Conservation (phyloP, 2,329 filamentous ascomycete species). For the Neopestalotiopsis clavispora region DNA sequence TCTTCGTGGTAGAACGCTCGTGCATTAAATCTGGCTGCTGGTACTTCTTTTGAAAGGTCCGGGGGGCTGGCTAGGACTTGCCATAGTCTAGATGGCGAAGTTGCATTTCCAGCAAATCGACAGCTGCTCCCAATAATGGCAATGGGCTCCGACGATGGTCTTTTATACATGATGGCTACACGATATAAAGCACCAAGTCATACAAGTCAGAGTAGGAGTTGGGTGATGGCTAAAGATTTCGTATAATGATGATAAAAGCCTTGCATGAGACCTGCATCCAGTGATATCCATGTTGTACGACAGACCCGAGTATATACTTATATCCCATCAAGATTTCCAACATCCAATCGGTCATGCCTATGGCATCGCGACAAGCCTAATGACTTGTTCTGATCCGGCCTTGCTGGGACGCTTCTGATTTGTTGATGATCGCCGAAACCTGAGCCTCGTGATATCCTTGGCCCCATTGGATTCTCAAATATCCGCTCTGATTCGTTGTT, state of each 20-base stretch:
- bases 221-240: background rate
- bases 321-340: background rate
- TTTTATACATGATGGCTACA: constrained; percentile 25
- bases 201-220: background rate
- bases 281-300: background rate
- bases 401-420: constrained; percentile 5
- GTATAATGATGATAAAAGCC: background rate
- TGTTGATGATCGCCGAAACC: constrained; percentile 9
- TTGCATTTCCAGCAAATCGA: constrained; percentile 33
- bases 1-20: constrained; percentile 35
- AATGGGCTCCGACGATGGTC: constrained; percentile 29
- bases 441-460: background rate
- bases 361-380: background rate
- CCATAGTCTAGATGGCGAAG: constrained; percentile 33
- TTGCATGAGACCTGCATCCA: background rate
- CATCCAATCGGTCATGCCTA: background rate
- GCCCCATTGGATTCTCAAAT: background rate
- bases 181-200: background rate
- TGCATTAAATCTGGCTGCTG: constrained; percentile 30
- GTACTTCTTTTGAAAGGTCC: constrained; percentile 35
- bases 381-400: background rate
- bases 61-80: constrained; percentile 29
- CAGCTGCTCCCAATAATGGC: constrained; percentile 36
- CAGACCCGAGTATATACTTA: constrained; percentile 4
- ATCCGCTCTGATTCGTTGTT: constrained; percentile 1